Conservation (phyloP, 805 yeast genomes). For the Wickerhamiella domercqiae region DNA sequence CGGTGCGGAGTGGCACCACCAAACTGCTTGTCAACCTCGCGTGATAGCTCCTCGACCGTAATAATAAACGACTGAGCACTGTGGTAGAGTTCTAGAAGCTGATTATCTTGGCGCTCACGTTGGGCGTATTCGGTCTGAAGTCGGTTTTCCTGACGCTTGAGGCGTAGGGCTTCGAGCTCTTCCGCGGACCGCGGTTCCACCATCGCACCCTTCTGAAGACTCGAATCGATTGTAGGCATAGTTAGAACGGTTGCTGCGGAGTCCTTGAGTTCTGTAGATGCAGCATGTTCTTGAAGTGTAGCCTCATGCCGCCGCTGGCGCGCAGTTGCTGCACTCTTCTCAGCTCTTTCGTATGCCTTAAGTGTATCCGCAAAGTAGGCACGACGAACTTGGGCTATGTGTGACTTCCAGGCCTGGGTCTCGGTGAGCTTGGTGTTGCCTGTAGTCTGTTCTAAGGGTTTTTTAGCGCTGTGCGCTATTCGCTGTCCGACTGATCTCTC, state of each 20-base stretch:
- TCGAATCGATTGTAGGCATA: slow-evolving; percentile 59
- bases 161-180: slow-evolving; percentile 40
- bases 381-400: slow-evolving; percentile 54
- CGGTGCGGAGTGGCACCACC: not conserved
- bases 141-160: slow-evolving; percentile 57
- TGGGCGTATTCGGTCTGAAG: slow-evolving; percentile 36
- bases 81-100: slow-evolving; percentile 52
- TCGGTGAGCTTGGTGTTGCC: slow-evolving; percentile 16
- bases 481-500: slow-evolving; percentile 38
- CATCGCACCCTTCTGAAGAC: slow-evolving; percentile 42
- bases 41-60: slow-evolving; percentile 11
- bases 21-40: slow-evolving; percentile 6
- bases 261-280: slow-evolving; percentile 22
- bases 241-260: slow-evolving; percentile 43
- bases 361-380: slow-evolving; percentile 52
- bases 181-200: slow-evolving; percentile 59
- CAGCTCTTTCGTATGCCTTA: slow-evolving; percentile 35
- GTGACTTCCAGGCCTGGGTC: slow-evolving; percentile 31
- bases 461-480: slow-evolving; percentile 37
- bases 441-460: slow-evolving; percentile 26
- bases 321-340: slow-evolving; percentile 28
- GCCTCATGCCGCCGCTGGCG: slow-evolving; percentile 26
- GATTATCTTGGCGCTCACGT: slow-evolving; percentile 38
- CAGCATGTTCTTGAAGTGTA: slow-evolving; percentile 22
- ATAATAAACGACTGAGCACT: slow-evolving; percentile 11